These are phyloP conservation scores for Fusarium sp. DNA, from an alignment of 2,329 filamentous ascomycete genomes.

Conservation along the genomic window DNA sequence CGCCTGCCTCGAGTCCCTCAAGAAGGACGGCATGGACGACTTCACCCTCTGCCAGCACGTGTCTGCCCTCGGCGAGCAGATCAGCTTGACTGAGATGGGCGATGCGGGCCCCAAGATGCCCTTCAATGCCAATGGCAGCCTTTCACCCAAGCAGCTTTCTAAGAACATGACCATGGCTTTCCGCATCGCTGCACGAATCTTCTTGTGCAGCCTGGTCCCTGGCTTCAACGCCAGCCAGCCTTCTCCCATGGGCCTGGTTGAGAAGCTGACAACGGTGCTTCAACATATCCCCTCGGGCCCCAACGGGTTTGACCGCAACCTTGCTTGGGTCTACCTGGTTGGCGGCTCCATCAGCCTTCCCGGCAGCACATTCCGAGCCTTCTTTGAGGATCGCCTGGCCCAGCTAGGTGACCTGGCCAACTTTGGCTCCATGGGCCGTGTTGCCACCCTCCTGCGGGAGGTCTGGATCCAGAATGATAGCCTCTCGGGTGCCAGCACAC, in stretches of 20 bases:
- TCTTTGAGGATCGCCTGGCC: slow-evolving; percentile 82
- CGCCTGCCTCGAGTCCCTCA: slow-evolving; percentile 92
- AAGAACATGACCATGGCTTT: slow-evolving; percentile 93
- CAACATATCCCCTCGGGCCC: slow-evolving; percentile 86
- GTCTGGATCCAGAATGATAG: slow-evolving; percentile 86
- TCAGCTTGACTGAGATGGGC: slow-evolving; percentile 82
- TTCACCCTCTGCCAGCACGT: slow-evolving; percentile 92
- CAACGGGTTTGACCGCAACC: slow-evolving; percentile 88
- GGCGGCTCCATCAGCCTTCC: slow-evolving; percentile 84
- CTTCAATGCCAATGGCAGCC: slow-evolving; percentile 79
- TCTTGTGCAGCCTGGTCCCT: slow-evolving; percentile 95
- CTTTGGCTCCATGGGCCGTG: slow-evolving; percentile 89
- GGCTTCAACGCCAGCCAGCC: slow-evolving; percentile 84
- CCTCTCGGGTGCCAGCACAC: slow-evolving; percentile 56
- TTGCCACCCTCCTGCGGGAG: slow-evolving; percentile 83
- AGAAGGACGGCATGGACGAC: slow-evolving; percentile 86
- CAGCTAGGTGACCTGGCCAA: slow-evolving; percentile 83
- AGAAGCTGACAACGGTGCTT: slow-evolving; percentile 83
- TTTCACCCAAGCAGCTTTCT: slow-evolving; percentile 87
- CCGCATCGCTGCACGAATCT: slow-evolving; percentile 93
- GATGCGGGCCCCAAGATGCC: slow-evolving; percentile 72
- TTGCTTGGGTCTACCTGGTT: slow-evolving; percentile 94
- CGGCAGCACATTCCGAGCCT: slow-evolving; percentile 80
- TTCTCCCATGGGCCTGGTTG: slow-evolving; percentile 83
- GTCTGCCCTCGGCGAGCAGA: slow-evolving; percentile 87